Conservation (phyloP, 805 yeast genomes). For the Lipomyces anomalus region DNA sequence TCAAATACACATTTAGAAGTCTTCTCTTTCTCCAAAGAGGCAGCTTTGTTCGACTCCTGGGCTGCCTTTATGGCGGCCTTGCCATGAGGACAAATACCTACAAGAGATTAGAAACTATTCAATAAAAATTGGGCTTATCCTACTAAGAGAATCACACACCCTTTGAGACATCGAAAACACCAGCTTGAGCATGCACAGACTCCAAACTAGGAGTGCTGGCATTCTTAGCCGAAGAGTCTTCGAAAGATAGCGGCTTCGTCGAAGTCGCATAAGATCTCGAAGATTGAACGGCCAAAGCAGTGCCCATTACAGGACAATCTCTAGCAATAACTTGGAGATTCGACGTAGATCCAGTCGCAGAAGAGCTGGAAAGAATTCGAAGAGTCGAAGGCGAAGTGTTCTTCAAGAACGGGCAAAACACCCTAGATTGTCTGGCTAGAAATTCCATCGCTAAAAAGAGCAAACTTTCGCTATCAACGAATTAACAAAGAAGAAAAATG, state of each 20-base stretch:
- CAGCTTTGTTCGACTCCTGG: slow-evolving; percentile 1
- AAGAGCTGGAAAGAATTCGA: slow-evolving; percentile 45
- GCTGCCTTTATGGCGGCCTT: slow-evolving; percentile 25
- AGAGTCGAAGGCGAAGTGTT: slow-evolving; percentile 51
- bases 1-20: no score
- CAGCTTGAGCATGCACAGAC: slow-evolving; percentile 26
- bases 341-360: slow-evolving; percentile 16
- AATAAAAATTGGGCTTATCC: no score
- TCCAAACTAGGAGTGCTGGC: slow-evolving; percentile 26
- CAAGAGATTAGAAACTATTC: background rate
- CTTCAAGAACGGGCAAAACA: slow-evolving; percentile 78
- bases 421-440: slow-evolving; percentile 66
- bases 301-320: slow-evolving; percentile 87
- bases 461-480: no score
- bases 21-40: slow-evolving; percentile 21
- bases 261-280: slow-evolving; percentile 20
- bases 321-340: slow-evolving; percentile 48
- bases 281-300: slow-evolving; percentile 47
- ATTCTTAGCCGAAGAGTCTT: slow-evolving; percentile 16
- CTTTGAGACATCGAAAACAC: slow-evolving; percentile 28
- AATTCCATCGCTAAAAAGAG: slow-evolving; percentile 61
- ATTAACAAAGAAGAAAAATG: no score
- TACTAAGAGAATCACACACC: no score
- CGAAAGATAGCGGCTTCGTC: slow-evolving; percentile 17
- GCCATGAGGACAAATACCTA: slow-evolving; percentile 24